Conservation (phyloP, 78 protist species). For the Trichosphaerium sp. region DNA sequence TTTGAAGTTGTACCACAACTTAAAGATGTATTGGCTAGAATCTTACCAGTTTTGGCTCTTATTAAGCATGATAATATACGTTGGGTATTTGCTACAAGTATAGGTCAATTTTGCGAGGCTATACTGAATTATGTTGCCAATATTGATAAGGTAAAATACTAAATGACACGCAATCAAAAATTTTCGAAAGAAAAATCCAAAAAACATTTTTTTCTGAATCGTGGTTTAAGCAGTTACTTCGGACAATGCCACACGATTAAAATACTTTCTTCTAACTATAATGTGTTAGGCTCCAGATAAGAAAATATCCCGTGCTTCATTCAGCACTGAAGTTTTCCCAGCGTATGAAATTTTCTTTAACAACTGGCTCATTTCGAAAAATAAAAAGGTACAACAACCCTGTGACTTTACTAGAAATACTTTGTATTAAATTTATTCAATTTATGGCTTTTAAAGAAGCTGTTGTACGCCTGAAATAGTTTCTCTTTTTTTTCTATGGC, state of each 20-base stretch:
- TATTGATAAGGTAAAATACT: conserved; percentile 5
- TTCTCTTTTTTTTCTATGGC: background rate
- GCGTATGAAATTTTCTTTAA: conserved; percentile 39
- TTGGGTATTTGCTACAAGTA: conserved; percentile 66
- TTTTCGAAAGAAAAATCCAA: too few species aligned
- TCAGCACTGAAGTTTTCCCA: conserved; percentile 41
- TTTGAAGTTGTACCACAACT: conserved; percentile 40
- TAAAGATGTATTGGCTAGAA: conserved; percentile 32
- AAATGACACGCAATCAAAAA: background rate
- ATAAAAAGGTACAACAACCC: conserved; percentile 20
- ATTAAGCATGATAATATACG: conserved; percentile 60
- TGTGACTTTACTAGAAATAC: background rate
- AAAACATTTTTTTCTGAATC: too few species aligned
- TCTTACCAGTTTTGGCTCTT: conserved; percentile 43
- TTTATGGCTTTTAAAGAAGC: background rate
- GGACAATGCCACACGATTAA: too few species aligned
- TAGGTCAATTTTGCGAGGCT: conserved; percentile 57
- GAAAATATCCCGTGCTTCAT: conserved; percentile 14
- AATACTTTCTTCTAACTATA: too few species aligned
- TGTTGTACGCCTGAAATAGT: background rate
- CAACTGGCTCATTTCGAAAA: conserved; percentile 35
- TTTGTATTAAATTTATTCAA: background rate
- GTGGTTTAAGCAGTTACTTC: too few species aligned
- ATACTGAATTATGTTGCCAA: conserved; percentile 36
- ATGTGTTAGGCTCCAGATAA: too few species aligned